Base-by-base conservation (phyloP, 768 basidiomycete species). In the Paxillus involutus region DNA sequence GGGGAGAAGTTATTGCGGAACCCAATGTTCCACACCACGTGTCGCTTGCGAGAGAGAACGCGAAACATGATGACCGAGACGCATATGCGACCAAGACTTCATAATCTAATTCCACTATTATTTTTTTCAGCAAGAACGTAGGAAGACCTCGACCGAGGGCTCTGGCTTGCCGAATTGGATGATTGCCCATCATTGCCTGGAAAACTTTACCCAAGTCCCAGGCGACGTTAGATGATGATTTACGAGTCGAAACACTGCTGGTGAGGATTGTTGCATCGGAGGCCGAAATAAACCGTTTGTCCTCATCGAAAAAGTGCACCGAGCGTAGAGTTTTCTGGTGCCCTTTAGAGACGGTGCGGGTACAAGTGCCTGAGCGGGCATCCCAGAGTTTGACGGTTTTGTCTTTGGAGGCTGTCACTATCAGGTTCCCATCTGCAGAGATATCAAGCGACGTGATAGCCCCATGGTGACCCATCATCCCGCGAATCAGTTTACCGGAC, bases 401-500 rank as follows among this genome's bases (percentile, higher is more conserved):
- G 44, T 65, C 64, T 10, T 51, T 5, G 8, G 61, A 65, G n/a
- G 57, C 57, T 3, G 65, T 55, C 14, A 51, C 47, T 6, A 66
- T 17, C 47, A 56, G 51, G 33, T 6, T 44, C 2, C 65, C 59
- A 46, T 63, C 55, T 16, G 17, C 35, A 19, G 64, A 66, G 35
- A 64, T 49, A 12, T 52, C 42, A 40, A 66, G 26, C 21, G 50
- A 21, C 14, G 32, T 59, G 21, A 65, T 56, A 1, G 44, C 37
- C 17, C 51, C 56, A 9, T 29, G 56, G 48, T 69, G 67, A 0
- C 69, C 62, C 45, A 46, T 61, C 53, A 69, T 47, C 14, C 54
- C 55, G 3, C 52, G 55, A n/a, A 60, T 39, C 13, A 57, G 3
- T 42, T 54, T 59, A 21, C 62, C 65, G 0, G 30, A 52, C 6